A percentile compares a stretch with the other conserved stretches of the same genome.
Evolutionary conservation across 352 stramenopile species (phyloP).

Genomic region (Globisporangium carolinianum): DNA sequence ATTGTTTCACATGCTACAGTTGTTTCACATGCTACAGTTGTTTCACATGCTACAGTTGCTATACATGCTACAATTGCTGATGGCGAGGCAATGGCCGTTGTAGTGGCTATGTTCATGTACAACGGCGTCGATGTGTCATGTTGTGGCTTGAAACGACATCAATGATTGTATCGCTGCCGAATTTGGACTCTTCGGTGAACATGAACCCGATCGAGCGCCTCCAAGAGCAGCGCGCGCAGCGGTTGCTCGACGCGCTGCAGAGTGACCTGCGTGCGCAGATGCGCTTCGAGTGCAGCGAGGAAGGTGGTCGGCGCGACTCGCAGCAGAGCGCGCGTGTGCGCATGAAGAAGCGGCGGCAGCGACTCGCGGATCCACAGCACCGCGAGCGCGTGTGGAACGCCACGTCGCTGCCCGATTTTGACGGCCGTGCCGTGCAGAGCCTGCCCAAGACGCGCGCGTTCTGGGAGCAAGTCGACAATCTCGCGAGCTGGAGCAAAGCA

Average conservation of each 20-base stretch:
- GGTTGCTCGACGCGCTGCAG: constrained; percentile 50
- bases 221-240: constrained; percentile 48
- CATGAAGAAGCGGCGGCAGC: constrained; percentile 37
- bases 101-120: too few relatives aligned
- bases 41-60: too few relatives aligned
- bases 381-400: constrained; percentile 49
- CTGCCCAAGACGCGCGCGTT: constrained; percentile 58
- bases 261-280: constrained; percentile 54
- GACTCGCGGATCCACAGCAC: constrained; percentile 33
- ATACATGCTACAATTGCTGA: too few relatives aligned
- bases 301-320: constrained; percentile 10
- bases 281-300: constrained; percentile 41
- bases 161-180: too few relatives aligned
- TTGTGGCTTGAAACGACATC: too few relatives aligned
- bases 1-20: too few relatives aligned
- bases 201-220: constrained; percentile 58
- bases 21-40: too few relatives aligned
- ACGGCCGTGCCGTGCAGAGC: constrained; percentile 37
- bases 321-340: constrained; percentile 24
- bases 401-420: constrained; percentile 27
- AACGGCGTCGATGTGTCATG: too few relatives aligned
- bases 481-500: constrained; percentile 40
- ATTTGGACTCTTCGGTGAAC: too few relatives aligned
- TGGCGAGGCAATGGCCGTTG: too few relatives aligned
- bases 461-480: constrained; percentile 39